These are phyloP conservation scores for Aspergillus aculeatinus DNA, from an alignment of 2,329 filamentous ascomycete genomes.

Conservation along the genomic window DNA sequence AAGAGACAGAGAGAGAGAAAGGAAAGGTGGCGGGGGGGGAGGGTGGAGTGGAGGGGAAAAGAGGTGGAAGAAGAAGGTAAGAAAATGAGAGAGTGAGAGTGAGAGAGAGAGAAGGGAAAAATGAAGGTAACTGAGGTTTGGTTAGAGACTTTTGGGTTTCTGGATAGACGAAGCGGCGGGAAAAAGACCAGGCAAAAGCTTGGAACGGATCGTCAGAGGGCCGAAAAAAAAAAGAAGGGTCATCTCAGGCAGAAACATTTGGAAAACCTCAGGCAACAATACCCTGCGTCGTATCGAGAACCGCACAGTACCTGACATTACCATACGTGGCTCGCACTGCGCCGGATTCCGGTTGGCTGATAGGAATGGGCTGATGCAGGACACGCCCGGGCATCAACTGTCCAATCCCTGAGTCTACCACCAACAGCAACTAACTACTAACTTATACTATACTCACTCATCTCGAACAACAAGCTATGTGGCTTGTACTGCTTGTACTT, in stretches of 20 bases:
- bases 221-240: background rate
- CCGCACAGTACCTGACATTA: background rate
- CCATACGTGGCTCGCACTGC: slow-evolving; percentile 10
- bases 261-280: background rate
- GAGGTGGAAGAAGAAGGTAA: slow-evolving; percentile 10
- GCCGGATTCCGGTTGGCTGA: slow-evolving; percentile 20
- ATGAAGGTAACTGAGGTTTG: slow-evolving; percentile 19
- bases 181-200: slow-evolving; percentile 21
- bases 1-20: background rate
- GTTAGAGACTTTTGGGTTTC: slow-evolving; percentile 18
- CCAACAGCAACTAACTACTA: background rate
- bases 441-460: background rate
- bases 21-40: background rate
- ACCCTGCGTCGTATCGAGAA: background rate
- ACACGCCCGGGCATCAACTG: background rate
- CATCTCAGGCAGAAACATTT: background rate
- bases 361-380: background rate
- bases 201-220: slow-evolving; percentile 21
- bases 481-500: background rate
- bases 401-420: slow-evolving; percentile 15
- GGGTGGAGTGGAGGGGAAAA: background rate
- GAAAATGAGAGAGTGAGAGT: slow-evolving; percentile 15
- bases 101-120: slow-evolving; percentile 18
- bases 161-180: slow-evolving; percentile 22
- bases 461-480: background rate